These are phyloP conservation scores for Eucalyptus cloeziana DNA, from an alignment of 345 rosid species.

Conservation along the genomic window DNA sequence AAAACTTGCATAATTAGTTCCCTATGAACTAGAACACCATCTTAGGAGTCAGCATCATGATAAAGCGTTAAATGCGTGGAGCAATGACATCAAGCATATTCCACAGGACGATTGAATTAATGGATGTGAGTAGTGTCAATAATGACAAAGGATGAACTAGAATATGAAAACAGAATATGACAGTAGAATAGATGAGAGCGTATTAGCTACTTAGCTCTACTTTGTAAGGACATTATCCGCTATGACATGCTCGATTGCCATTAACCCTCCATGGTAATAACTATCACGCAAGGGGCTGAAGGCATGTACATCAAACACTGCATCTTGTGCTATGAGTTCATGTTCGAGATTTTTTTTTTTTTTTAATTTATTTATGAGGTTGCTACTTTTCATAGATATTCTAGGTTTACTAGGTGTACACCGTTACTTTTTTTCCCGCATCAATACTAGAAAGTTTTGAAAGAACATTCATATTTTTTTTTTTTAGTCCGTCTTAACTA, in stretches of 20 bases:
- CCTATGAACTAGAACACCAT: background rate
- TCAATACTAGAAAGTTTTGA: background rate
- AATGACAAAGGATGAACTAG: background rate
- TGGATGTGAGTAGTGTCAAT: background rate
- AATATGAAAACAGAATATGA: background rate
- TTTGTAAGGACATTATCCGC: background rate
- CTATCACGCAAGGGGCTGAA: background rate
- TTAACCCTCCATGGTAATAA: background rate
- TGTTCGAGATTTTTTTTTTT: background rate
- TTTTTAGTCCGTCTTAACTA: no score
- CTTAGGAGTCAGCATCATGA: background rate
- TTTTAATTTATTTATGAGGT: no score
- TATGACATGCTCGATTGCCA: background rate
- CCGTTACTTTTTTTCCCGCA: background rate
- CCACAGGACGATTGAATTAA: background rate
- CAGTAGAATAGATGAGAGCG: background rate
- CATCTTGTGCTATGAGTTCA: background rate
- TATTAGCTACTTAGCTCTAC: background rate
- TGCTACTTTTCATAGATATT: background rate
- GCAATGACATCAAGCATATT: background rate
- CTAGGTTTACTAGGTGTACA: background rate
- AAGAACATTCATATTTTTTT: background rate
- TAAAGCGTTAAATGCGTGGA: background rate
- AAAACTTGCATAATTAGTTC: background rate
- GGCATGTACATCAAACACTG: background rate